Percentiles rank a stretch among this genome's conserved stretches.
Evolutionary conservation across 257 asterid genomes (phyloP).

Genomic region (Vinca minor): DNA sequence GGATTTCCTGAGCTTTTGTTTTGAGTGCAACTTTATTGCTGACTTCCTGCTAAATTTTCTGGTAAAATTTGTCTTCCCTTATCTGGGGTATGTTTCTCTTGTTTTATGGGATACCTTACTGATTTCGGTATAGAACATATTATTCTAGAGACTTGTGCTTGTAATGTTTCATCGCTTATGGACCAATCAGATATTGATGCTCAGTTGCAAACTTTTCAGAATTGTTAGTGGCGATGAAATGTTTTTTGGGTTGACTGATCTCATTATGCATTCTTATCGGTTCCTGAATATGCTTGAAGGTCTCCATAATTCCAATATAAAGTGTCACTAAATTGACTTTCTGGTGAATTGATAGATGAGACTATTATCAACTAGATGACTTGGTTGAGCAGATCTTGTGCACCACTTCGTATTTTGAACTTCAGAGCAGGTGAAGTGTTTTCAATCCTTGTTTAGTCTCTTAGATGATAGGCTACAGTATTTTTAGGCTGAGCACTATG

Average conservation of each 20-base stretch:
- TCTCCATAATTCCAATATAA: conserved; percentile 21
- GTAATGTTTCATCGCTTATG: too few species aligned
- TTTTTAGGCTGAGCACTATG: conserved; percentile 14
- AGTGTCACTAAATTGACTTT: conserved; percentile 48
- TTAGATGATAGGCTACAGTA: conserved; percentile 12
- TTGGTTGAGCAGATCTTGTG: conserved; percentile 85
- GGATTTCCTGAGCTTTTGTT: conserved; percentile 80
- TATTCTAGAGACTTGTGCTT: background rate
- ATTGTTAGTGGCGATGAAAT: conserved; percentile 12
- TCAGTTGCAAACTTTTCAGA: conserved; percentile 10
- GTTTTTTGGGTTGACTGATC: background rate
- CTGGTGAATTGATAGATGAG: conserved; percentile 79
- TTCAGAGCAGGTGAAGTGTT: conserved; percentile 54
- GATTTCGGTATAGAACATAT: conserved; percentile 15
- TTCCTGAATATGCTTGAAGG: conserved; percentile 28
- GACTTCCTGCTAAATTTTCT: conserved; percentile 78
- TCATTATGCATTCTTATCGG: conserved; percentile 15
- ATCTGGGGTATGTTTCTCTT: conserved; percentile 37
- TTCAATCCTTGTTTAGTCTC: conserved; percentile 19
- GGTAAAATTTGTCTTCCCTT: conserved; percentile 63
- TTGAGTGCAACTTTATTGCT: conserved; percentile 76
- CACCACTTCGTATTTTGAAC: conserved; percentile 44
- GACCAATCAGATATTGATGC: too few species aligned
- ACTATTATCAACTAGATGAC: conserved; percentile 60
- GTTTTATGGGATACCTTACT: conserved; percentile 12